phyloP scores from a whole-genome alignment of 1,139 yeast species.

The Pichia sp. region DNA sequence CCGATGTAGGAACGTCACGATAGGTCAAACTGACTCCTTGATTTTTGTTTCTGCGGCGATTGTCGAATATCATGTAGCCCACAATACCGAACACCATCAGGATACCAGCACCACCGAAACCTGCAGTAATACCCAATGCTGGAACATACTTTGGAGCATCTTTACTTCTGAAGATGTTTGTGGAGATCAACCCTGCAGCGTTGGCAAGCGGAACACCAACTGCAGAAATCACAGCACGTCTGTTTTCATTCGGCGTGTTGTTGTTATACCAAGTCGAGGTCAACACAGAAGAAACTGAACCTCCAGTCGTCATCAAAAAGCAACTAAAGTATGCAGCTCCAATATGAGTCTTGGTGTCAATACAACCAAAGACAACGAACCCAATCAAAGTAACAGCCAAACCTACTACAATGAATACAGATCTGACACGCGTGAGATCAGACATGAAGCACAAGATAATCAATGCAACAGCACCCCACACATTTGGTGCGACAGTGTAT shows the following conservation, averaged over 20 bases:
- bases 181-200: conserved; percentile 54
- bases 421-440: conserved; percentile 42
- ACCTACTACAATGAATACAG: conserved; percentile 38
- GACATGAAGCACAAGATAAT: conserved; percentile 44
- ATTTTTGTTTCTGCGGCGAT: conserved; percentile 37
- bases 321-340: conserved; percentile 51
- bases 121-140: conserved; percentile 47
- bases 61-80: conserved; percentile 37
- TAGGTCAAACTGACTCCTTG: conserved; percentile 43
- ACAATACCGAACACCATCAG: conserved; percentile 33
- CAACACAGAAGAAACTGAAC: conserved; percentile 45
- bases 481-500: conserved; percentile 56
- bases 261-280: conserved; percentile 50
- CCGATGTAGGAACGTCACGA: conserved; percentile 43
- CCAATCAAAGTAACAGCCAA: conserved; percentile 34
- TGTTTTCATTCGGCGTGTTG: conserved; percentile 44
- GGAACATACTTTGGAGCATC: conserved; percentile 52
- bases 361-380: conserved; percentile 38
- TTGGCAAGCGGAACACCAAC: conserved; percentile 54
- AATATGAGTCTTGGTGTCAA: conserved; percentile 37
- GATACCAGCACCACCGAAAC: conserved; percentile 43
- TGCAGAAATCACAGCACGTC: conserved; percentile 47
- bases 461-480: conserved; percentile 47
- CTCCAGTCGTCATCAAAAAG: conserved; percentile 50
- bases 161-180: conserved; percentile 47